Conservation (phyloP, 1,139 yeast genomes). For the Kodamaea plutei region DNA sequence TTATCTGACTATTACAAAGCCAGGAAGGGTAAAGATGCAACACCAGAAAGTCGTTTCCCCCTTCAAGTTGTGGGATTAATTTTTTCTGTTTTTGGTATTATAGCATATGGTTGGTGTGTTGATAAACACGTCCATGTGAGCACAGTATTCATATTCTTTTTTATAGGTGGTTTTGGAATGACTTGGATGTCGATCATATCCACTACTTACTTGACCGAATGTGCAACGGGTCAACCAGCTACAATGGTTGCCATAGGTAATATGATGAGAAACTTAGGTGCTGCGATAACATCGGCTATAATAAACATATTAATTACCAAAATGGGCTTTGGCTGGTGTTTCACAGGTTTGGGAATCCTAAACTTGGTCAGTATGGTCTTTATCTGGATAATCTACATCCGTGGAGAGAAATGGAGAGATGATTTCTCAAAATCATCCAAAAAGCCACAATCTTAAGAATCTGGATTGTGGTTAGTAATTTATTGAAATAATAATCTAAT, state of each 20-base stretch:
- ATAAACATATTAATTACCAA: conserved; percentile 34
- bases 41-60: conserved; percentile 48
- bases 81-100: conserved; percentile 41
- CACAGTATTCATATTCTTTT: conserved; percentile 40
- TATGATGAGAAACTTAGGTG: conserved; percentile 51
- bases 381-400: conserved; percentile 21
- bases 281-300: conserved; percentile 51
- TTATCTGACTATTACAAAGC: conserved; percentile 40
- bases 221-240: conserved; percentile 50
- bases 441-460: too few species aligned
- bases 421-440: too few species aligned
- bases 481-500: too few species aligned
- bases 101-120: conserved; percentile 56
- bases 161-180: conserved; percentile 51
- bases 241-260: conserved; percentile 56
- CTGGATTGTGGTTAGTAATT: too few species aligned
- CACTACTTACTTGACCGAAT: conserved; percentile 54
- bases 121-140: conserved; percentile 41
- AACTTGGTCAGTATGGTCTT: conserved; percentile 31
- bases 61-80: conserved; percentile 45
- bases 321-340: conserved; percentile 60
- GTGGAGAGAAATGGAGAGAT: conserved; percentile 29
- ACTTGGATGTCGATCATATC: conserved; percentile 58
- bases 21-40: conserved; percentile 23
- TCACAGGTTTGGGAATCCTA: conserved; percentile 49